Evolutionary conservation across 768 basidiomycete species (phyloP).

Genomic region (Coprinopsis marcescibilis): DNA sequence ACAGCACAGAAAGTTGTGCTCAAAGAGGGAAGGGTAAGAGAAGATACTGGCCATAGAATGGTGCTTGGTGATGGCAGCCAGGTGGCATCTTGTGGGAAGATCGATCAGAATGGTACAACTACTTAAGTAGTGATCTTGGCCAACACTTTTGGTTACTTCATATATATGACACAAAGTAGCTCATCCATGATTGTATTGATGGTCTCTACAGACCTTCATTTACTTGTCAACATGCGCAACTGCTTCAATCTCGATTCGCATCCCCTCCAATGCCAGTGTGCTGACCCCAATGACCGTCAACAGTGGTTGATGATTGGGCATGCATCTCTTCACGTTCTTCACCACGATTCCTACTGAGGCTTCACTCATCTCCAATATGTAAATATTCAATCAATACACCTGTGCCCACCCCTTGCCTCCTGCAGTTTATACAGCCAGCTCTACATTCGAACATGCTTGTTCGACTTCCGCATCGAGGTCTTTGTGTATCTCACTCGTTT

Average conservation of each 20-base stretch:
- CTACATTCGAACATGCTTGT: neutral
- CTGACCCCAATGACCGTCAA: neutral
- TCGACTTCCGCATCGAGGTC: neutral
- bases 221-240: too few species aligned
- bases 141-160: too few species aligned
- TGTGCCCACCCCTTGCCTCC: neutral
- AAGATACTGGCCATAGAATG: too few species aligned
- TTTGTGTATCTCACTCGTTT: neutral
- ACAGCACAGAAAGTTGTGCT: too few species aligned
- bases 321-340: neutral
- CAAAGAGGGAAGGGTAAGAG: too few species aligned
- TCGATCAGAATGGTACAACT: too few species aligned
- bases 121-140: too few species aligned
- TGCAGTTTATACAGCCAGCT: neutral
- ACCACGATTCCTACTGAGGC: neutral
- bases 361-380: neutral
- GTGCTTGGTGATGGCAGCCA: too few species aligned
- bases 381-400: neutral
- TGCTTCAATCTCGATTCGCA: neutral
- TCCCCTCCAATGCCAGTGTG: neutral
- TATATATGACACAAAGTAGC: too few species aligned
- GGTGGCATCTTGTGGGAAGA: too few species aligned
- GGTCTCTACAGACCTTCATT: too few species aligned
- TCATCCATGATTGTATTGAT: too few species aligned
- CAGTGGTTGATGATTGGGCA: neutral